Base-by-base conservation (phyloP, 257 asterid species). In the Gynochthodes officinalis region DNA sequence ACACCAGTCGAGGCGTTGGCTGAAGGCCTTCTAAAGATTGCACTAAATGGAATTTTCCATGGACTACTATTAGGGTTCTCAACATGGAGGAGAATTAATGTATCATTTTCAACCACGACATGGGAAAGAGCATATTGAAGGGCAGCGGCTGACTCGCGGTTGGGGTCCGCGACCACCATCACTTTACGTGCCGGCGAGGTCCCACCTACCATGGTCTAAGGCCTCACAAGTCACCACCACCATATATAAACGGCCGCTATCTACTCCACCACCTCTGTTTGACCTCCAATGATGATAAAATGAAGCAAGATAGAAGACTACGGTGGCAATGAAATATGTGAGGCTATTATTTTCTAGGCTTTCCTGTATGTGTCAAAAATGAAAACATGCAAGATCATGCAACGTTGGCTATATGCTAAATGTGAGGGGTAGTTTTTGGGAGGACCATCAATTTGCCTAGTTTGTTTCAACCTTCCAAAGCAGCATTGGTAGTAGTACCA, bases 141-240 rank as follows among this genome's bases (percentile, higher is more conserved):
- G 19, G 96, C 94, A 2, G 89, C 87, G 1, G 92, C 82, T 12
- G 97, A 87, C 67, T 90, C 96, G 28, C 93, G 88, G 71, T 80
- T 84, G 73, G 87, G 82, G 70, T 90, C 92, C 30, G 87, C 96
- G 35, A 90, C 92, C 85, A 90, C 93, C 97, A 90, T 80, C 59
- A 88, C 85, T 74, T 70, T 89, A 21, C 88, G 90, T 42, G 84
- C 75, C 67, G 87, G 72, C 9, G 79, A 32, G 58, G 75, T 68
- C 42, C 70, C 80, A 78, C 77, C 52, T 73, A 60, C 85, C 90
- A 86, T 88, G 73, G 75, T 74, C 71, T 69, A 65, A 33, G 39
- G 46, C 64, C 69, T n/a, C 74, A 71, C 83, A 54, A 14, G 23
- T 67, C 52, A 42, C 77, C 82, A 81, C 82, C 80, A 83, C 82